phyloP scores from a whole-genome alignment of 768 basidiomycete species.

The Udeniomyces megalosporus region DNA sequence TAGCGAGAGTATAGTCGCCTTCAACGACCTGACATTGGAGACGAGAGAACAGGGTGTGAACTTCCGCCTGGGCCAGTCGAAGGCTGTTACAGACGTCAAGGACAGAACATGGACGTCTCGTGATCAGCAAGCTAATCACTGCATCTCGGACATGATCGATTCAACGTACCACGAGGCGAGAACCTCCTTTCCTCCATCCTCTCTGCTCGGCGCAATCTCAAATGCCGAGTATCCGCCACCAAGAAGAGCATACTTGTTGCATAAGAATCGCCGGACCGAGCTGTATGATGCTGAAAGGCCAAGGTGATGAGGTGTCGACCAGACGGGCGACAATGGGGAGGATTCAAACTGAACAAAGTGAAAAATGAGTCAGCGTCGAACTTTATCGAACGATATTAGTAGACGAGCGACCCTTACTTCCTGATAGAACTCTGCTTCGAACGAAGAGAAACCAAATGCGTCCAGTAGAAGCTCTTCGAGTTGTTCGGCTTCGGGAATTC shows the following conservation, averaged over 20 bases:
- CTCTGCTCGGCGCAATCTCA: not conserved
- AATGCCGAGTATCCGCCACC: conserved; percentile 3
- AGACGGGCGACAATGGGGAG: no score
- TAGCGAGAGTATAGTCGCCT: conserved; percentile 8
- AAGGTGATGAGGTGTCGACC: conserved; percentile 3
- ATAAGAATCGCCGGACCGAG: not conserved
- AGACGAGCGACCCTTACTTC: no score
- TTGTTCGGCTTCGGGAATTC: not conserved
- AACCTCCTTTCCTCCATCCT: conserved; percentile 10
- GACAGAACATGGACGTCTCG: no score
- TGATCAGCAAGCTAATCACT: no score
- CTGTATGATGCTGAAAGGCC: conserved; percentile 1
- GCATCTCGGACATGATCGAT: not conserved
- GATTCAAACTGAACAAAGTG: no score
- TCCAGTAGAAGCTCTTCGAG: no score
- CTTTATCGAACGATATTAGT: no score
- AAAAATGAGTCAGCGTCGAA: no score
- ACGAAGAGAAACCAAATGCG: no score
- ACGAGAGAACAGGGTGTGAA: conserved; percentile 6
- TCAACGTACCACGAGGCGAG: conserved; percentile 2
- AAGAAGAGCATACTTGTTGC: not conserved
- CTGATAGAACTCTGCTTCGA: no score
- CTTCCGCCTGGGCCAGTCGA: conserved; percentile 4
- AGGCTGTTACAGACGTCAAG: no score
- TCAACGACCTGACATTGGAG: not conserved